Base-by-base conservation (phyloP, 2,329 filamentous ascomycete genomes). In the Sporothrix inflata region DNA sequence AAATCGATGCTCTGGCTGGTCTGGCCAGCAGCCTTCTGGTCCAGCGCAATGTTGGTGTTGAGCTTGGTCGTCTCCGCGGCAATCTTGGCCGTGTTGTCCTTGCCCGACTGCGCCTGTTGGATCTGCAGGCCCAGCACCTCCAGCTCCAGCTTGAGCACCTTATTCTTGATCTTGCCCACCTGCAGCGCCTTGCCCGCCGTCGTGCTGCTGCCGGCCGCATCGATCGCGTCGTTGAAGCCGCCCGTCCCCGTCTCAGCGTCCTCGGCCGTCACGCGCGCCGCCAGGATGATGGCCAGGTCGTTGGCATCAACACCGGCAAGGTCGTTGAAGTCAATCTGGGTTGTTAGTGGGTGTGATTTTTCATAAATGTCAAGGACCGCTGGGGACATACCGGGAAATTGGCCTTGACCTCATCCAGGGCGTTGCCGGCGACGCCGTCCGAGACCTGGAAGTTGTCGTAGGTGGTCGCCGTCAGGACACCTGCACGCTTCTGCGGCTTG, bases 151-250 rank as follows among this genome's bases (percentile, higher is more conserved):
- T 89, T 89, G 69, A 88, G 79, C 30, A 89, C 85, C 82, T 88
- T 88, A 81, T 88, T 89, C 83, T 88, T 88, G 77, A 84, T 88
- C 81, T 88, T 88, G 76, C 87, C 86, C 68, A 82, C 82, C 79
- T 86, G 81, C 19, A 88, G 81, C 12, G 85, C 84, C 51, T 81
- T 72, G 53, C 77, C 83, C 0, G 81, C 83, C 1, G 81, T 79
- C 14, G 80, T 77, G 24, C 79, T 80, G 38, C 79, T 80, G 30
- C 78, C 82, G 9, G 86, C 85, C 3, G 82, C 83, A 14, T 79
- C 81, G 73, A 87, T 85, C 51, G 86, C 84, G 19, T 85, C 82
- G 79, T 89, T 87, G 81, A 88, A 89, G 47, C 83, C 83, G 24
- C 82, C 83, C 0, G 81, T 81, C 9, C 83, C 80, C 1, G 79